Base-by-base conservation (phyloP, 345 rosid genomes). In the Physaria fendleri region DNA sequence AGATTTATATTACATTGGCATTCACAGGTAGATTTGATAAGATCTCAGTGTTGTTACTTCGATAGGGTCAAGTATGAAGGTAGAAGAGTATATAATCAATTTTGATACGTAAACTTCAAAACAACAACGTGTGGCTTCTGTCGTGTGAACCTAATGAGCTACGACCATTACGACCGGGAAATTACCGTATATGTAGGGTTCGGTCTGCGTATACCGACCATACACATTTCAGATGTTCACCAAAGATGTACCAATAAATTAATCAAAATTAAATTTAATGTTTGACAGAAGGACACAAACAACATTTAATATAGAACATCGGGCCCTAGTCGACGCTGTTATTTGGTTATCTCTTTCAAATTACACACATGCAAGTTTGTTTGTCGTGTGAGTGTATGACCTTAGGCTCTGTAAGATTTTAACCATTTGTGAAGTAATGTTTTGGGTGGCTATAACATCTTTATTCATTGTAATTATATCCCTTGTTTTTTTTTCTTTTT, bases 71-170 rank as follows among this genome's bases (percentile, higher is more conserved):
- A 23, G 54, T 56, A 32, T 20, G 49, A 56, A 56, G 48, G 45
- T 34, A 10, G n/a, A n/a, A n/a, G 55, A 55, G 23, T n/a, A 12
- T 44, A 37, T 47, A 44, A 54, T 65, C 47, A 55, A 55, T 18
- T 65, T 65, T 54, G 62, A 65, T 65, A 65, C 63, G 63, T 65
- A 65, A 54, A 45, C 63, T 54, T 65, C 44, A 34, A n/a, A 32
- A 32, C n/a, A n/a, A n/a, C n/a, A n/a, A n/a, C n/a, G n/a, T n/a
- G n/a, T n/a, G n/a, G n/a, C n/a, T n/a, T n/a, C n/a, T 44, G 6
- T 30, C 24, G 25, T 34, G 46, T 65, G 30, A 25, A 25, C 30
- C 62, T 25, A 24, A 44, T 55, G 62, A 55, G 62, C 69, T 55
- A 47, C n/a, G n/a, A n/a, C 62, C 62, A 57, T 55, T 38, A 47